phyloP scores from a whole-genome alignment of 1,284 basidiomycete species.

The Vanrija sp. region DNA sequence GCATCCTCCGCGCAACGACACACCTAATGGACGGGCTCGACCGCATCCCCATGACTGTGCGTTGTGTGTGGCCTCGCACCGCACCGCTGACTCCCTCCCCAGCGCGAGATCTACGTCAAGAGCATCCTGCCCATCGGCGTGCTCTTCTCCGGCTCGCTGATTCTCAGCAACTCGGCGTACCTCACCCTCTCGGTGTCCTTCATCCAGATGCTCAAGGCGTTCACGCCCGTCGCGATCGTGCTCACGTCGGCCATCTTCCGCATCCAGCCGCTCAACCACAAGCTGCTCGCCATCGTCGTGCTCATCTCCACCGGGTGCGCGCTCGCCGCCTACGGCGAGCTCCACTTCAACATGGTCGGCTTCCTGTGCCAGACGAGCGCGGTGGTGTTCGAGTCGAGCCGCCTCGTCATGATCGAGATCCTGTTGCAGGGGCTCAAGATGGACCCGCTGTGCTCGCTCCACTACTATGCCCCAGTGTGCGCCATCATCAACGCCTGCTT shows the following conservation, averaged over 20 bases:
- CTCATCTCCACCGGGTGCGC: conserved; percentile 90
- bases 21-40: conserved; percentile 77
- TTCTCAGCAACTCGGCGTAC: conserved; percentile 92
- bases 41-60: conserved; percentile 70
- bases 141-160: conserved; percentile 87
- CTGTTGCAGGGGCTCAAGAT: conserved; percentile 55
- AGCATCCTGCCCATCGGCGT: conserved; percentile 90
- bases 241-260: conserved; percentile 85
- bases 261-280: conserved; percentile 76
- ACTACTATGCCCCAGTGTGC: conserved; percentile 88
- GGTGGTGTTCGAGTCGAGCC: conserved; percentile 56
- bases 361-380: conserved; percentile 79
- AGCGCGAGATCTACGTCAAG: conserved; percentile 69
- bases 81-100: not conserved
- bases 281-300: conserved; percentile 71
- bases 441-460: conserved; percentile 91
- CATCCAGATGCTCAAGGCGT: conserved; percentile 99
- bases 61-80: conserved; percentile 1
- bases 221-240: conserved; percentile 88
- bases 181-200: conserved; percentile 82
- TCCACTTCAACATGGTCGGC: conserved; percentile 77
- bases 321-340: conserved; percentile 71
- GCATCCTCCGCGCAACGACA: conserved; percentile 80
- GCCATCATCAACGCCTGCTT: conserved; percentile 79
- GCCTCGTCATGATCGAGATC: conserved; percentile 87